Conservation (phyloP, 768 basidiomycete species). For the Auriculariales sp. region DNA sequence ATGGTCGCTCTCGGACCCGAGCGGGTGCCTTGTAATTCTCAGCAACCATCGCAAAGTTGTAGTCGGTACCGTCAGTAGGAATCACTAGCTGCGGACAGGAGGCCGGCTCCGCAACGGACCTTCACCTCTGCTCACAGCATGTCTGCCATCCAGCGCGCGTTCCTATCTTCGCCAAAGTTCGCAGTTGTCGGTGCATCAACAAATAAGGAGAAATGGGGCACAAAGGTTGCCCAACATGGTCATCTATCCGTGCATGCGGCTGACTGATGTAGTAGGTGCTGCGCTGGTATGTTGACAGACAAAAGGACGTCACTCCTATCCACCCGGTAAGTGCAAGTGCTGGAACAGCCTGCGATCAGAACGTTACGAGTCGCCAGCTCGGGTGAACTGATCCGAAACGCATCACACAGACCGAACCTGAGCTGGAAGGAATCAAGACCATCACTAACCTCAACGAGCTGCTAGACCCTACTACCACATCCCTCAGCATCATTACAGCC, state of each 20-base stretch:
- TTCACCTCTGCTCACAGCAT: too few relatives aligned
- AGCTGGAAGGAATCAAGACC: slow-evolving; percentile 52
- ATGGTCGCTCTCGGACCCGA: too few relatives aligned
- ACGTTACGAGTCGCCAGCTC: background rate
- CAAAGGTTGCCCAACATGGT: slow-evolving; percentile 32
- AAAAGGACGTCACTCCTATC: slow-evolving; percentile 50
- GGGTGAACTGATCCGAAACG: background rate
- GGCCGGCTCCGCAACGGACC: too few relatives aligned
- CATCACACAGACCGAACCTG: slow-evolving; percentile 41
- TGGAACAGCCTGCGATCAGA: background rate
- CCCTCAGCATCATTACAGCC: slow-evolving; percentile 67
- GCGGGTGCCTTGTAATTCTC: too few relatives aligned
- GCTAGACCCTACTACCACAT: slow-evolving; percentile 45
- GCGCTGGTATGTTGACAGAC: slow-evolving; percentile 56
- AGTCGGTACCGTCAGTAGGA: too few relatives aligned
- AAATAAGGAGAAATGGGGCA: slow-evolving; percentile 65
- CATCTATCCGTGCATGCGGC: background rate
- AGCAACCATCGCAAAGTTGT: too few relatives aligned
- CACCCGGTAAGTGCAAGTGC: slow-evolving; percentile 42
- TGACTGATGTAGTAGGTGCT: slow-evolving; percentile 35
- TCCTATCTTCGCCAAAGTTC: slow-evolving; percentile 47
- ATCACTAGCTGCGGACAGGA: too few relatives aligned
- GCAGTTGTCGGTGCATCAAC: slow-evolving; percentile 79
- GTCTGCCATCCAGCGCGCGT: slow-evolving; percentile 31
- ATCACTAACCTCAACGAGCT: slow-evolving; percentile 42